These are phyloP conservation scores for Tolypocladium nubicola DNA, from an alignment of 2,329 filamentous ascomycete genomes.

Conservation along the genomic window DNA sequence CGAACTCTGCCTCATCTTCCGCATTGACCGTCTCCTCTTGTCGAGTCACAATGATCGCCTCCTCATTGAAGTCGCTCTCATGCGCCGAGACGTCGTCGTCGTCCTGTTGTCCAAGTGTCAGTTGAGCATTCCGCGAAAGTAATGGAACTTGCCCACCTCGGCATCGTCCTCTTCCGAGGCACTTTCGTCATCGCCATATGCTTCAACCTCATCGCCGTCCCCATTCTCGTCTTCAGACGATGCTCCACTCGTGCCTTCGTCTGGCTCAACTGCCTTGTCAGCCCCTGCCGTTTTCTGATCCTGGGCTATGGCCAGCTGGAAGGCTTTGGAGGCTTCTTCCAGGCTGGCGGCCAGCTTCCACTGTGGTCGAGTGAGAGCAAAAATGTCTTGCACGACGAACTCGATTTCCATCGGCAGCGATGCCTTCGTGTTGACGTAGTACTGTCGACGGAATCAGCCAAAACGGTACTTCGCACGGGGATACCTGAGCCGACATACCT, in stretches of 20 bases:
- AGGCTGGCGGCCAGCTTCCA: conserved; percentile 79
- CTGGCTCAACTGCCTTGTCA: conserved; percentile 58
- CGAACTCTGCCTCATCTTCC: conserved; percentile 92
- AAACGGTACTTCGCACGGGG: neutral
- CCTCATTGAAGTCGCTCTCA: conserved; percentile 65
- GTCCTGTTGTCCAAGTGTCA: conserved; percentile 25
- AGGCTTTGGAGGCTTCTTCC: conserved; percentile 73
- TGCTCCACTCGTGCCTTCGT: conserved; percentile 59
- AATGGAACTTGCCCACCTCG: conserved; percentile 31
- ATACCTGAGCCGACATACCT: conserved; percentile 35
- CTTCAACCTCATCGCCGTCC: conserved; percentile 55
- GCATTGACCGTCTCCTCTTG: conserved; percentile 86
- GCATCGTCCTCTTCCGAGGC: conserved; percentile 48
- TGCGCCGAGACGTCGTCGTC: conserved; percentile 36
- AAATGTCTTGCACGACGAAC: conserved; percentile 91
- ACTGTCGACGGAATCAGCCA: conserved; percentile 34
- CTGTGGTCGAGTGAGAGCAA: conserved; percentile 72
- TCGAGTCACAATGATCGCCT: conserved; percentile 83
- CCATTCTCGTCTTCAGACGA: conserved; percentile 69
- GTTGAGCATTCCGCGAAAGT: neutral
- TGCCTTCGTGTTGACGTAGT: conserved; percentile 88
- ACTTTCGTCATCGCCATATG: conserved; percentile 51
- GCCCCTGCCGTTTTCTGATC: conserved; percentile 74
- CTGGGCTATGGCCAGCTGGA: conserved; percentile 78
- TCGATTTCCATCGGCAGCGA: conserved; percentile 93